Evolutionary conservation across 106 monocot species (phyloP).

Genomic region (Amphibolis antarctica): DNA sequence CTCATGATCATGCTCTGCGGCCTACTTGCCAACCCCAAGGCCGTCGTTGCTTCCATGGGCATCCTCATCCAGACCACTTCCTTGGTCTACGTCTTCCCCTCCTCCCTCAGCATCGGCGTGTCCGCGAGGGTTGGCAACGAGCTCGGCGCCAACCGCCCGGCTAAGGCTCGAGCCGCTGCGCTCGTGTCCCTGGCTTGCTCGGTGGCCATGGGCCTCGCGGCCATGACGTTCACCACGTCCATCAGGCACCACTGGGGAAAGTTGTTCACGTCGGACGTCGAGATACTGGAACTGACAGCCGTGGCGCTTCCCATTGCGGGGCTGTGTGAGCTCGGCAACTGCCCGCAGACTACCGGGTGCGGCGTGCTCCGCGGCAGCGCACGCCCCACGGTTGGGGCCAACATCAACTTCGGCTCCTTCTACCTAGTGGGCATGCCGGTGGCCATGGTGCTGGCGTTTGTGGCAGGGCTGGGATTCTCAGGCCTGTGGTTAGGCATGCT

Average conservation of each 20-base stretch:
- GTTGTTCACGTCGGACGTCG: conserved; percentile 13
- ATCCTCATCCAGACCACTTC: conserved; percentile 23
- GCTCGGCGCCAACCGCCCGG: conserved; percentile 10
- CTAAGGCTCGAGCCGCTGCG: conserved; percentile 1
- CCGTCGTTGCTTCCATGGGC: conserved; percentile 16
- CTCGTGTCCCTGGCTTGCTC: conserved; percentile 5
- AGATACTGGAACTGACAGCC: conserved; percentile 8
- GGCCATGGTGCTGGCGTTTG: conserved; percentile 13
- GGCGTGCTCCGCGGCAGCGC: conserved; percentile 6
- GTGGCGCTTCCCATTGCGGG: conserved; percentile 3
- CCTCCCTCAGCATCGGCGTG: conserved; percentile 14
- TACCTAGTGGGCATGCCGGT: conserved; percentile 24
- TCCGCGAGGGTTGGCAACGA: conserved; percentile 19
- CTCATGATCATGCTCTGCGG: conserved; percentile 86
- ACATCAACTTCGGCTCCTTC: conserved; percentile 16
- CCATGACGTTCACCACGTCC: conserved; percentile 6
- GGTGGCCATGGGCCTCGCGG: conserved; percentile 11
- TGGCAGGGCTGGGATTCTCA: conserved; percentile 5
- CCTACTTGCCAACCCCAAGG: conserved; percentile 11
- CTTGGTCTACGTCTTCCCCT: conserved; percentile 19
- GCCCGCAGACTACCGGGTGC: conserved; percentile 11
- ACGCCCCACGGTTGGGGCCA: conserved; percentile 12
- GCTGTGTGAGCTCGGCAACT: conserved; percentile 8
- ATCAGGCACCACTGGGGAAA: conserved; percentile 8
- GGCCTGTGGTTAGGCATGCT: conserved; percentile 16